phyloP scores from a whole-genome alignment of 2,329 filamentous ascomycete species.

The Monosporascus sp. region DNA sequence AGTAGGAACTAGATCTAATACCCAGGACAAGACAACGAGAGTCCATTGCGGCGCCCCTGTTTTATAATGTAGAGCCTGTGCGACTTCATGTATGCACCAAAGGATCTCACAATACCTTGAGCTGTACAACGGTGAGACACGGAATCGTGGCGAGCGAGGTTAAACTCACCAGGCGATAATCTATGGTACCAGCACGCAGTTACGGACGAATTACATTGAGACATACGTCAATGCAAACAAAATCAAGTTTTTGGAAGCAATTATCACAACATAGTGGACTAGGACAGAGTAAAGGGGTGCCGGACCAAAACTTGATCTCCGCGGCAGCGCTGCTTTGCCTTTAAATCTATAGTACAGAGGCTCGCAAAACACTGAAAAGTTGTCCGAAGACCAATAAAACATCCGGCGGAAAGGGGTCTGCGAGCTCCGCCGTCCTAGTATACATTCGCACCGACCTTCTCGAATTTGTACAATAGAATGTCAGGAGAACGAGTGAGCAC shows the following conservation, averaged over 20 bases:
- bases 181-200: no score
- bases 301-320: constrained; percentile 26
- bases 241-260: not conserved
- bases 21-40: no score
- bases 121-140: not conserved
- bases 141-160: not conserved
- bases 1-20: no score
- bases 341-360: constrained; percentile 17
- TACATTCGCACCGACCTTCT: constrained; percentile 3
- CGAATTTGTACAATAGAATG: constrained; percentile 19
- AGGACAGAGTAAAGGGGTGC: constrained; percentile 4
- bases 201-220: no score
- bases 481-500: constrained; percentile 8
- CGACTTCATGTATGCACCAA: not conserved
- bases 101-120: not conserved
- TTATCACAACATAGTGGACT: not conserved
- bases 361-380: constrained; percentile 9
- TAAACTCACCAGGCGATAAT: no score
- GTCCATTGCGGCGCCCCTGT: not conserved
- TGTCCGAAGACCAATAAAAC: constrained; percentile 26
- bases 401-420: constrained; percentile 16
- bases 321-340: constrained; percentile 17
- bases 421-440: not conserved
- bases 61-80: not conserved
- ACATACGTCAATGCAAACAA: not conserved